phyloP scores from a whole-genome alignment of 2,329 filamentous ascomycete genomes.

The Didymella sp. region DNA sequence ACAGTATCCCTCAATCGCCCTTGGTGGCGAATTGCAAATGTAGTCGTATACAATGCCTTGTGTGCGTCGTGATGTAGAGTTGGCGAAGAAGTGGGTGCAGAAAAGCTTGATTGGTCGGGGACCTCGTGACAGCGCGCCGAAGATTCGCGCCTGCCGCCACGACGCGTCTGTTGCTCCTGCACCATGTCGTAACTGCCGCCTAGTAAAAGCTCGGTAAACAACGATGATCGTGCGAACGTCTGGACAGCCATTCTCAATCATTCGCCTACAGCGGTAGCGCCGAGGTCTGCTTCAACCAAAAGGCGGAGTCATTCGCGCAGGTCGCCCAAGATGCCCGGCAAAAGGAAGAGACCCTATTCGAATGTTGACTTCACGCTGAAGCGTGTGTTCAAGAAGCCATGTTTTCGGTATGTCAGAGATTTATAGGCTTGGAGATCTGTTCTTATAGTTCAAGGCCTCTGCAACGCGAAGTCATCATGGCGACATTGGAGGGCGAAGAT shows the following conservation, averaged over 20 bases:
- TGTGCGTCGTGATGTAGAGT: constrained; percentile 1
- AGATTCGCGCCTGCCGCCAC: constrained; percentile 15
- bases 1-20: not conserved
- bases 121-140: constrained; percentile 33
- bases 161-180: constrained; percentile 20
- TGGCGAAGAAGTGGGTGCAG: not conserved
- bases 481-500: constrained; percentile 82
- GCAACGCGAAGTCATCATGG: constrained; percentile 86
- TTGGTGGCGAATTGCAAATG: not conserved
- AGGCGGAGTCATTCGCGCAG: not conserved
- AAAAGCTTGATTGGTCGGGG: constrained; percentile 18
- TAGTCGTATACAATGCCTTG: not conserved
- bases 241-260: not conserved
- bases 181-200: constrained; percentile 1
- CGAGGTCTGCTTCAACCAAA: not conserved
- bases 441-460: constrained; percentile 65
- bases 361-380: constrained; percentile 79
- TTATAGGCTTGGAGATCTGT: not conserved
- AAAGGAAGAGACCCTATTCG: constrained; percentile 39
- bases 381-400: constrained; percentile 73
- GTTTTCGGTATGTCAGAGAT: constrained; percentile 67
- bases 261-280: not conserved
- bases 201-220: not conserved
- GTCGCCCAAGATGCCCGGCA: constrained; percentile 36
- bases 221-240: constrained; percentile 5